These are phyloP conservation scores for Hirsutella thompsonii DNA, from an alignment of 2,329 filamentous ascomycete species.

Conservation along the genomic window DNA sequence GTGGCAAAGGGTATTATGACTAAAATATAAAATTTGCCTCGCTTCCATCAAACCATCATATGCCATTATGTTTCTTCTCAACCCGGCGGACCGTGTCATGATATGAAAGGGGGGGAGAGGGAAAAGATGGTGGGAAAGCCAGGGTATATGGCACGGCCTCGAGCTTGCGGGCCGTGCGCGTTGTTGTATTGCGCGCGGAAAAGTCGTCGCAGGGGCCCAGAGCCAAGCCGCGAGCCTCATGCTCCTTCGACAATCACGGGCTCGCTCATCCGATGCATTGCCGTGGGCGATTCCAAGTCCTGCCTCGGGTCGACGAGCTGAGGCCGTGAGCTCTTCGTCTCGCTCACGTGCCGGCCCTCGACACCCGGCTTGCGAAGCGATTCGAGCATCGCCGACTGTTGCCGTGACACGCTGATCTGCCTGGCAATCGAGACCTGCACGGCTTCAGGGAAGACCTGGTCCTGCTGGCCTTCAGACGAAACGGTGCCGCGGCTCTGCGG, in stretches of 20 bases:
- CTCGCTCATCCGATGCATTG: conserved; percentile 37
- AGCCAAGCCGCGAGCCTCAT: conserved; percentile 8
- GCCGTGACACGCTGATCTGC: conserved; percentile 51
- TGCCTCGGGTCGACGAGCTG: conserved; percentile 27
- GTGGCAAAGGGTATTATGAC: too few species aligned
- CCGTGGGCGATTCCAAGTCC: conserved; percentile 15
- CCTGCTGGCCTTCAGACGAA: conserved; percentile 8
- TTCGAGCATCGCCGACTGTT: conserved; percentile 47
- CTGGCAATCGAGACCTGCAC: conserved; percentile 56
- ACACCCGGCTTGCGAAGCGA: conserved; percentile 27
- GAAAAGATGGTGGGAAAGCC: neutral
- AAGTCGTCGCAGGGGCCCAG: too few species aligned
- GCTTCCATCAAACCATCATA: too few species aligned
- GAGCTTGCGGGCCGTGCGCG: neutral
- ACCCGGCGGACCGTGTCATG: too few species aligned
- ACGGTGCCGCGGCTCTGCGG: neutral
- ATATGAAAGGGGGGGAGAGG: neutral
- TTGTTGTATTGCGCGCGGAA: too few species aligned
- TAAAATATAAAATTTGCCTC: too few species aligned
- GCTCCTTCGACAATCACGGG: conserved; percentile 36
- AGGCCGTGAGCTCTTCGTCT: conserved; percentile 30
- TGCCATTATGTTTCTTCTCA: too few species aligned
- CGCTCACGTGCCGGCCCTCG: conserved; percentile 12
- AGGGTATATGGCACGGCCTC: neutral
- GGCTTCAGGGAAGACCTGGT: conserved; percentile 32